phyloP scores from a whole-genome alignment of 768 basidiomycete species.

The Tylopilus subfusipes region DNA sequence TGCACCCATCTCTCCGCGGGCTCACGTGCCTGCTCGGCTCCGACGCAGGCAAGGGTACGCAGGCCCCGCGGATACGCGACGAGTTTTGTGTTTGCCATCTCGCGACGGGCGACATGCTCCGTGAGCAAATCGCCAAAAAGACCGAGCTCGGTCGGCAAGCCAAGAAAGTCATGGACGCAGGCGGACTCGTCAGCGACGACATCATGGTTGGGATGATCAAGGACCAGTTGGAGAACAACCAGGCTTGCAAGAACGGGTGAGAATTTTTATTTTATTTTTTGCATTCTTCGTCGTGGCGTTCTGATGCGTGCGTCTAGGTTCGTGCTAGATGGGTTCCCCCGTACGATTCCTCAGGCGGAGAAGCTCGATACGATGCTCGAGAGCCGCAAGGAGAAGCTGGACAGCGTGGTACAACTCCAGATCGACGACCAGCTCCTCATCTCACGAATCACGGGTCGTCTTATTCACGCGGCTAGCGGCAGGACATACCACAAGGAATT shows the following conservation, averaged over 20 bases:
- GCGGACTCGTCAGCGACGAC: conserved; percentile 93
- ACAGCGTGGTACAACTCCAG: conserved; percentile 87
- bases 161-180: conserved; percentile 97
- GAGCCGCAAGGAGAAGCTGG: conserved; percentile 78
- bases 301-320: conserved; percentile 53
- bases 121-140: conserved; percentile 86
- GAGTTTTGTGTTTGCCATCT: conserved; percentile 97
- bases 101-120: conserved; percentile 98
- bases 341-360: conserved; percentile 93
- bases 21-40: not conserved
- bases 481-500: conserved; percentile 95
- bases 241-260: conserved; percentile 92
- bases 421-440: conserved; percentile 96
- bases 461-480: conserved; percentile 87
- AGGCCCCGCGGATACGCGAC: conserved; percentile 89
- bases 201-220: conserved; percentile 98
- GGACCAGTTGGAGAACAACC: conserved; percentile 91
- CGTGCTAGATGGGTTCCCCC: conserved; percentile 98
- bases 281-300: not conserved
- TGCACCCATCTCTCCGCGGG: too few species aligned
- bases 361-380: conserved; percentile 93
- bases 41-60: conserved; percentile 89
- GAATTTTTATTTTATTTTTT: conserved; percentile 28
- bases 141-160: conserved; percentile 87
- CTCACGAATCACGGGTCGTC: conserved; percentile 93